Conservation (phyloP, 176 grass and related monocot genomes). For the Saccharum spontaneum region DNA sequence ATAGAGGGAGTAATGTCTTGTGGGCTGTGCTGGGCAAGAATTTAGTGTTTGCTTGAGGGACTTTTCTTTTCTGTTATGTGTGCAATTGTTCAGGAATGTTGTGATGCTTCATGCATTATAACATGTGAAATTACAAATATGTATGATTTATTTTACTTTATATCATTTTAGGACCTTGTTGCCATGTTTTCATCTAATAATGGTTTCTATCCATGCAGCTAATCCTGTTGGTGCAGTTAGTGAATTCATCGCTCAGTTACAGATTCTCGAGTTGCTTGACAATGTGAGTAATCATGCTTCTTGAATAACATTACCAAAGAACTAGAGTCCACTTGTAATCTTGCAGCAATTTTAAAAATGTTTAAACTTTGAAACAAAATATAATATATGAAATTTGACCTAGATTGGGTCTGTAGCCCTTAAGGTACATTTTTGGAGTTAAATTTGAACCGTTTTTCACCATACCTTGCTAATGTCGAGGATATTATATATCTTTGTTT, state of each 20-base stretch:
- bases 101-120: background rate
- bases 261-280: constrained; percentile 95
- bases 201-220: constrained; percentile 55
- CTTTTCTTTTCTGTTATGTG: background rate
- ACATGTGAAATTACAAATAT: background rate
- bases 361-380: background rate
- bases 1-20: background rate
- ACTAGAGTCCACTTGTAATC: background rate
- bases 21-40: background rate
- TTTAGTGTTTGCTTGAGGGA: background rate
- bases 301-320: constrained; percentile 13
- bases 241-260: constrained; percentile 94
- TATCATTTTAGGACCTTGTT: constrained; percentile 14
- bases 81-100: background rate
- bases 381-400: background rate
- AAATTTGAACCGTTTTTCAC: background rate
- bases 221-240: constrained; percentile 55
- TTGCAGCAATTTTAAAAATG: background rate
- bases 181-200: constrained; percentile 24
- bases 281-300: constrained; percentile 63
- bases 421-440: background rate
- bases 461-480: background rate
- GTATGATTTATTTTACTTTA: background rate
- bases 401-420: background rate
- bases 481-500: background rate